Percentiles rank a stretch among this genome's conserved stretches.
These are phyloP conservation scores for Hypoxylon sp. DNA, from an alignment of 2,329 filamentous ascomycete genomes.

Conservation along the genomic window DNA sequence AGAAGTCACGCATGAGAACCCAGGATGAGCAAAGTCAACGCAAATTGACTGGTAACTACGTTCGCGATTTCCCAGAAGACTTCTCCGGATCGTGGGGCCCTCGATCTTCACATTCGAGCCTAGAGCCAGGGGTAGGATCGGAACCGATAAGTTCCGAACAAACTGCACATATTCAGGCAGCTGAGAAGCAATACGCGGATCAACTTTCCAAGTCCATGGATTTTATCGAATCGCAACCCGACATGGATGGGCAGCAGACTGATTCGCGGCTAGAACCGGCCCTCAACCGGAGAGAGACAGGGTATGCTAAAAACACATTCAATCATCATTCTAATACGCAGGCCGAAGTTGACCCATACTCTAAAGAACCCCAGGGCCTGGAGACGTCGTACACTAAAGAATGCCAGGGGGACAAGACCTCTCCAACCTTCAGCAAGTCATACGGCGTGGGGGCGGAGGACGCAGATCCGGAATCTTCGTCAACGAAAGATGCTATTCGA, in stretches of 20 bases:
- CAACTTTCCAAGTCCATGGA: conserved; percentile 46
- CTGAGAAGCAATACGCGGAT: conserved; percentile 49
- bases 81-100: conserved; percentile 62
- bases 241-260: conserved; percentile 49
- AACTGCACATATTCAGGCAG: conserved; percentile 43
- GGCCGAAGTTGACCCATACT: conserved; percentile 58
- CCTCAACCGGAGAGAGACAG: conserved; percentile 34
- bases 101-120: conserved; percentile 16
- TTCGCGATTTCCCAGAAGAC: conserved; percentile 68
- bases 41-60: conserved; percentile 64
- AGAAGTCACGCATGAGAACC: conserved; percentile 43
- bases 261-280: conserved; percentile 42
- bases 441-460: conserved; percentile 50
- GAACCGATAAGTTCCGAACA: conserved; percentile 27
- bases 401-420: conserved; percentile 54
- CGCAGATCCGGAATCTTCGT: conserved; percentile 19
- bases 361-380: conserved; percentile 63
- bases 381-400: conserved; percentile 65
- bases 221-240: conserved; percentile 49
- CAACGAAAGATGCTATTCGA: conserved; percentile 26
- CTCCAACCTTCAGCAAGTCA: conserved; percentile 57
- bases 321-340: conserved; percentile 30
- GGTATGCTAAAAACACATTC: conserved; percentile 22
- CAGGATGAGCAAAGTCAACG: conserved; percentile 45
- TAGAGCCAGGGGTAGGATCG: conserved; percentile 2